Percentiles rank a stretch among this genome's conserved stretches.
Conservation (phyloP, 345 rosid genomes). For the Acer negundo region DNA sequence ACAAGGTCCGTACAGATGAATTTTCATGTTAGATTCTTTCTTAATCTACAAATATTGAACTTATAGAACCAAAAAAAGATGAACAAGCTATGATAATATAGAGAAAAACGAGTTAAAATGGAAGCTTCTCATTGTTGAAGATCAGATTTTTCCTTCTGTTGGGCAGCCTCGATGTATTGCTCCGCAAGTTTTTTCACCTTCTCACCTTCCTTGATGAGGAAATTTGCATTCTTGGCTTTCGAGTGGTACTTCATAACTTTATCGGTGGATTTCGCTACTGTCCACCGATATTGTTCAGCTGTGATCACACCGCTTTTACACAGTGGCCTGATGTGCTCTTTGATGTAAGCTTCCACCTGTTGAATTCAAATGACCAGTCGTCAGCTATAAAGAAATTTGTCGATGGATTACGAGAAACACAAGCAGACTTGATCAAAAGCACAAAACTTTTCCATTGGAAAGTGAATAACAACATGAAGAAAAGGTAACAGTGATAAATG, state of each 20-base stretch:
- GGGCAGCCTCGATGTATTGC: constrained; percentile 85
- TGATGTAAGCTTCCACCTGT: constrained; percentile 92
- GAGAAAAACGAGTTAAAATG: not conserved
- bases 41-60: not conserved
- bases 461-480: not conserved
- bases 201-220: constrained; percentile 95
- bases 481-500: not conserved
- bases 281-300: constrained; percentile 86
- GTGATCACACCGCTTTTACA: constrained; percentile 89
- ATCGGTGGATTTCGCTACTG: constrained; percentile 78
- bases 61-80: not conserved
- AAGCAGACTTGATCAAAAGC: not conserved
- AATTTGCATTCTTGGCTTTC: constrained; percentile 81
- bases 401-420: not conserved
- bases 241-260: constrained; percentile 93
- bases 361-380: constrained; percentile 3
- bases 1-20: not conserved
- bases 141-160: constrained; percentile 51
- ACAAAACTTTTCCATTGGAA: not conserved
- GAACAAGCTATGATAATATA: not conserved
- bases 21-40: not conserved
- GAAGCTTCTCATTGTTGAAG: constrained; percentile 10
- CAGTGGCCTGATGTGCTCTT: constrained; percentile 95
- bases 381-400: constrained; percentile 15
- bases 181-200: constrained; percentile 96